A percentile compares a stretch with the other conserved stretches of the same genome.
Conservation (phyloP, 2,329 filamentous ascomycete genomes). For the Fusarium duplospermum region DNA sequence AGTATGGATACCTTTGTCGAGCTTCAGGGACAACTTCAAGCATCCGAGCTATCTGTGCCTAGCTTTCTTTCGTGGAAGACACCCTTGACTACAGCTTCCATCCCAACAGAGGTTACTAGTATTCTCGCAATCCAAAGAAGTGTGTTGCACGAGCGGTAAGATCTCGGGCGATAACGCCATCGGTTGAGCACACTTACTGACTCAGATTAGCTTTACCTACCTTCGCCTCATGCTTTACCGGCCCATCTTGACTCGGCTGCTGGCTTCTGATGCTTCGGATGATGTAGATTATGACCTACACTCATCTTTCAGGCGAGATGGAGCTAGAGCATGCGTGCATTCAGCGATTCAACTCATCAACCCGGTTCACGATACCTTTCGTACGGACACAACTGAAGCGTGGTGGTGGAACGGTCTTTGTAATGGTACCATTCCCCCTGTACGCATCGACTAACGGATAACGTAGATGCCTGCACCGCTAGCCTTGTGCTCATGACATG, state of each 20-base stretch:
- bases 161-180: too few relatives aligned
- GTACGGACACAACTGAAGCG: neutral
- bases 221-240: neutral
- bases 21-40: neutral
- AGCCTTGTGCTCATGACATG: neutral
- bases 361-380: neutral
- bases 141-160: neutral
- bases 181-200: neutral
- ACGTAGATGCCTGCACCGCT: neutral
- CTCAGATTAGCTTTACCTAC: neutral
- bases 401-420: neutral
- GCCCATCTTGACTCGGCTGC: neutral
- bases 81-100: neutral
- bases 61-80: neutral
- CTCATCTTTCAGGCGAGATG: neutral
- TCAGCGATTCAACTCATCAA: neutral
- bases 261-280: neutral
- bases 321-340: neutral
- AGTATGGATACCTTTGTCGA: neutral
- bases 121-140: neutral
- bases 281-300: neutral
- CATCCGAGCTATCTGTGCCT: neutral
- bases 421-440: neutral
- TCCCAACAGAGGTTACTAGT: neutral
- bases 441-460: neutral